A percentile compares a stretch with the other conserved stretches of the same genome.
Evolutionary conservation across 306 rosid genomes (phyloP).

Genomic region (Begonia fuchsioides): DNA sequence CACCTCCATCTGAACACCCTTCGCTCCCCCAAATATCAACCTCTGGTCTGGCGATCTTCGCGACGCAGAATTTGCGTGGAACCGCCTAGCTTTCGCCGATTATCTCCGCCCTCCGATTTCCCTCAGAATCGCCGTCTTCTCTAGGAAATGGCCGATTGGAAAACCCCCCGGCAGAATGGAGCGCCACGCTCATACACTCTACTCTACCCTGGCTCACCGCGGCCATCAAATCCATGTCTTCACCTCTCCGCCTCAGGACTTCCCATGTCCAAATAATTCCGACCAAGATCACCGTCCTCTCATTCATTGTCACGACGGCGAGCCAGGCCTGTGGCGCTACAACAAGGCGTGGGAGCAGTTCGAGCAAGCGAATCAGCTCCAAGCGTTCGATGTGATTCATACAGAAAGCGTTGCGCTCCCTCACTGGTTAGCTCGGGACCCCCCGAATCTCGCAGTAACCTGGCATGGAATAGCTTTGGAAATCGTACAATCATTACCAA

Average conservation of each 20-base stretch:
- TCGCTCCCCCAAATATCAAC: conserved; percentile 11
- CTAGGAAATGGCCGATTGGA: conserved; percentile 85
- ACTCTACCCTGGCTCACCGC: conserved; percentile 58
- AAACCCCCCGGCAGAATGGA: conserved; percentile 93
- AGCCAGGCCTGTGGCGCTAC: conserved; percentile 74
- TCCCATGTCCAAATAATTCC: conserved; percentile 7
- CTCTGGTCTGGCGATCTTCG: conserved; percentile 74
- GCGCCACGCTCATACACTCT: conserved; percentile 80
- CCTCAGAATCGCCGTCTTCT: conserved; percentile 76
- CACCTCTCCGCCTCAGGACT: conserved; percentile 51
- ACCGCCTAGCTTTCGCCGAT: conserved; percentile 39
- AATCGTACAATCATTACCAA: conserved; percentile 75
- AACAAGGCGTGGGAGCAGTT: conserved; percentile 90
- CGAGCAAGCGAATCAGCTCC: conserved; percentile 27
- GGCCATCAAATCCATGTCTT: conserved; percentile 83
- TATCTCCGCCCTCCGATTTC: conserved; percentile 17
- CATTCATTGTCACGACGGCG: conserved; percentile 78
- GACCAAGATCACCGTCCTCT: conserved; percentile 15
- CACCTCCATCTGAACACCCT: conserved; percentile 39
- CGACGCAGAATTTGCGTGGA: conserved; percentile 66
- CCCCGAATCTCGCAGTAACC: conserved; percentile 72
- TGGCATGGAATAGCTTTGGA: conserved; percentile 98
- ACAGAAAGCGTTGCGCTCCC: conserved; percentile 95
- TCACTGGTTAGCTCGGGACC: conserved; percentile 47
- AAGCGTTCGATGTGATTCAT: conserved; percentile 72